Base-by-base conservation (phyloP, 2,329 filamentous ascomycete species). In the Penicillium vulpinum region DNA sequence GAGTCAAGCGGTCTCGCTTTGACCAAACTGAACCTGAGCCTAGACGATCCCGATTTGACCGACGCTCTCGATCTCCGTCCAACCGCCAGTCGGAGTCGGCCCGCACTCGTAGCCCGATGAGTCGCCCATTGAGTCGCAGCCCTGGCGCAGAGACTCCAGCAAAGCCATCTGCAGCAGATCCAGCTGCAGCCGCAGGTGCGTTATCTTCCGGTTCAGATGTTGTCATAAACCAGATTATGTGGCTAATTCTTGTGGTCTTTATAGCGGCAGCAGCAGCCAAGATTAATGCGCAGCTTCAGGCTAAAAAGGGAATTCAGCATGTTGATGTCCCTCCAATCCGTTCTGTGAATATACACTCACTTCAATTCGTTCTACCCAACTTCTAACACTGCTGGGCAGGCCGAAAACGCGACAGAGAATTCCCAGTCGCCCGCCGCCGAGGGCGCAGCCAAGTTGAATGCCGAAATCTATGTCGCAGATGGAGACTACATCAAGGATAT, bases 401-500 rank as follows among this genome's bases (percentile, higher is more conserved):
- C 73, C 43, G 70, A 73, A 33, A 85, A 79, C 67, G 79, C 82
- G 61, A 77, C 79, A 58, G 76, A 75, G 49, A 84, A 84, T 72
- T 83, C 85, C 45, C 78, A 83, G 21, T 79, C 81, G 26, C 78
- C 81, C 39, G 75, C 77, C 44, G 73, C 78, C n/a, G 78, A 78
- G 43, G 72, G 70, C 51, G 76, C 77, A 22, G 81, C 81, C 39
- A 85, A 85, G 59, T 83, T 95, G 74, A 91, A 93, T 69, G 87
- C 88, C 68, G 91, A 95, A 70, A 89, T 96, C 74, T 97, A 97
- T 73, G 89, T 96, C 67, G 89, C 92, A 60, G 94, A 97, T 73
- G 94, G 94, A 69, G 94, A 99, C 78, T 97, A 90, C 75, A 97
- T 99, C 78, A 94, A 95, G 77, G 94, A 99, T 72, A 96, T 99